Conservation (phyloP, 2,329 filamentous ascomycete genomes). For the Tolypocladium tropicale region DNA sequence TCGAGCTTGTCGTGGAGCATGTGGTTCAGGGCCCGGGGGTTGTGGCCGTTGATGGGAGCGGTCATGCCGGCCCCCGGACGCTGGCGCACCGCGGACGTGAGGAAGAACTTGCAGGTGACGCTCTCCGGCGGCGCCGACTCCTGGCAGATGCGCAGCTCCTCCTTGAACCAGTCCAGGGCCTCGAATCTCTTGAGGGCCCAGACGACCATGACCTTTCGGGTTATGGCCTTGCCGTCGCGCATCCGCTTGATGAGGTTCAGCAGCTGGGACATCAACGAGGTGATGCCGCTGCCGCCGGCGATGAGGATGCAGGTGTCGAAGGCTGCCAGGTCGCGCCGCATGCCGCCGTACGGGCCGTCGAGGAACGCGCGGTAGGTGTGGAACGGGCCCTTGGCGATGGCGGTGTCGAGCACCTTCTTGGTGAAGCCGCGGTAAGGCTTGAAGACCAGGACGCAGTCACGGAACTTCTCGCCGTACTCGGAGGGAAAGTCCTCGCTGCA, state of each 20-base stretch:
- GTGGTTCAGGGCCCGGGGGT: constrained; percentile 54
- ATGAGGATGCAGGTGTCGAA: constrained; percentile 93
- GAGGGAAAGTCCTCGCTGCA: constrained; percentile 92
- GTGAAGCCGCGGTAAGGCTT: constrained; percentile 89
- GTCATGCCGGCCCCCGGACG: constrained; percentile 27
- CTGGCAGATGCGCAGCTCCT: constrained; percentile 84
- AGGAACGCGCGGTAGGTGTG: constrained; percentile 88
- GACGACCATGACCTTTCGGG: constrained; percentile 81
- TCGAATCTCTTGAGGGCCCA: constrained; percentile 89
- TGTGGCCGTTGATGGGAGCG: constrained; percentile 28
- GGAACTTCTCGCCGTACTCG: constrained; percentile 76
- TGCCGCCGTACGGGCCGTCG: constrained; percentile 90
- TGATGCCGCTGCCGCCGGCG: constrained; percentile 89
- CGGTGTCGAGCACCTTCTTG: constrained; percentile 69
- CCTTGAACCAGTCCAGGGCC: constrained; percentile 95
- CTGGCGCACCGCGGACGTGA: constrained; percentile 55
- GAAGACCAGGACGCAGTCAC: constrained; percentile 86
- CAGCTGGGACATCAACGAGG: constrained; percentile 82
- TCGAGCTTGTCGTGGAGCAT: constrained; percentile 80
- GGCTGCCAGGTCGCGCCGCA: constrained; percentile 78
- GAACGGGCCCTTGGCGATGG: constrained; percentile 76
- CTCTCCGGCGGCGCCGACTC: constrained; percentile 81
- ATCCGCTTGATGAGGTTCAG: constrained; percentile 94
- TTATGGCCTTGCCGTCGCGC: constrained; percentile 89
- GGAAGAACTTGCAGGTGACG: constrained; percentile 89